These are phyloP conservation scores for Odontarrhena argentea DNA, from an alignment of 345 rosid species.

Conservation along the genomic window DNA sequence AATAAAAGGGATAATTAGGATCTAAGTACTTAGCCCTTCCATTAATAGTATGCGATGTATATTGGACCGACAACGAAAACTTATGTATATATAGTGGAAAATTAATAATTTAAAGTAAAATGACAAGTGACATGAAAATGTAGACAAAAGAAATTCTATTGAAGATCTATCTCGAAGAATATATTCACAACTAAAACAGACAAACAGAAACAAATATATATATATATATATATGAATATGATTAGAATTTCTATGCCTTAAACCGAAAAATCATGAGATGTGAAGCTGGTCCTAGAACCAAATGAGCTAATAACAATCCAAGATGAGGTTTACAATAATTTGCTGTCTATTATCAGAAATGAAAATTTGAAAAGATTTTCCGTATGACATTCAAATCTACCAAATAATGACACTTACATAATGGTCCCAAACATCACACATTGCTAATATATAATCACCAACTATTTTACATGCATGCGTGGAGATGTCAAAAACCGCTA, in stretches of 20 bases:
- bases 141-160: conserved; percentile 29
- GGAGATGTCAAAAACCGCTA: conserved; percentile 51
- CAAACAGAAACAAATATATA: conserved; percentile 17
- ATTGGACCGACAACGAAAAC: conserved; percentile 2
- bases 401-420: not conserved
- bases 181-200: conserved; percentile 28
- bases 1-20: not conserved
- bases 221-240: not conserved
- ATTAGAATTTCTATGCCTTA: not conserved
- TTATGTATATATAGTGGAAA: not conserved
- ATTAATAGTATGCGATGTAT: not conserved
- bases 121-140: conserved; percentile 20
- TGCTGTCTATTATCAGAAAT: not conserved
- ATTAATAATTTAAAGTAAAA: conserved; percentile 12
- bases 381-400: not conserved
- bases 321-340: not conserved
- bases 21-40: not conserved
- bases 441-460: not conserved
- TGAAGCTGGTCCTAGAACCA: not conserved
- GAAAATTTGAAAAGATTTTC: not conserved
- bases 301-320: not conserved
- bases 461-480: conserved; percentile 35
- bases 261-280: not conserved
- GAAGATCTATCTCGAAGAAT: conserved; percentile 33
- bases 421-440: conserved; percentile 21